These are phyloP conservation scores for Eutrema salsugineum DNA, from an alignment of 441 rosid species.

Conservation along the genomic window DNA sequence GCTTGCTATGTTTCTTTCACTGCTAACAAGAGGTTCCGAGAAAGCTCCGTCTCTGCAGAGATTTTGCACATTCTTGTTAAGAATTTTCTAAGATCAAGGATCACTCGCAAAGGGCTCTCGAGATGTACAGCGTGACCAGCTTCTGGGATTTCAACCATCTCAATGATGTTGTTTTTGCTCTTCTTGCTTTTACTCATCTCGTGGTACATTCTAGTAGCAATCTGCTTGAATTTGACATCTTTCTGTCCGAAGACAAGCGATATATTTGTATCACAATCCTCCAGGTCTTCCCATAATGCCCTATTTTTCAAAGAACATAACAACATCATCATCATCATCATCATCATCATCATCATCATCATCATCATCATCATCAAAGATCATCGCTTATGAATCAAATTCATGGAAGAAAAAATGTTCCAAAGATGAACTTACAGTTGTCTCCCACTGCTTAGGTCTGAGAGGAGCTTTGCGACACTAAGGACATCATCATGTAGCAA, in stretches of 20 bases:
- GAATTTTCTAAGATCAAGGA: too few relatives aligned
- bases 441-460: conserved; percentile 80
- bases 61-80: too few relatives aligned
- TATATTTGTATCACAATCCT: conserved; percentile 51
- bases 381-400: background rate
- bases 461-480: conserved; percentile 64
- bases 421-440: conserved; percentile 68
- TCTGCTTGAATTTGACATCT: conserved; percentile 66
- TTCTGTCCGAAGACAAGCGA: conserved; percentile 62
- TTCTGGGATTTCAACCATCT: conserved; percentile 52
- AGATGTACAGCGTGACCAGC: conserved; percentile 86
- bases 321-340: conserved; percentile 31
- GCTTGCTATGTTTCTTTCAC: too few relatives aligned
- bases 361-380: conserved; percentile 4
- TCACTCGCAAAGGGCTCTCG: conserved; percentile 68
- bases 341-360: conserved; percentile 30
- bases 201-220: too few relatives aligned
- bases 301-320: conserved; percentile 35
- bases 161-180: conserved; percentile 22
- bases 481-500: conserved; percentile 49
- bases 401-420: background rate
- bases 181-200: conserved; percentile 33
- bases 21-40: too few relatives aligned
- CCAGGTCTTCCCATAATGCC: conserved; percentile 86
- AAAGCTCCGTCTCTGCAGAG: too few relatives aligned